Evolutionary conservation across 768 basidiomycete genomes (phyloP).

Genomic region (Rhodocollybia butyracea): DNA sequence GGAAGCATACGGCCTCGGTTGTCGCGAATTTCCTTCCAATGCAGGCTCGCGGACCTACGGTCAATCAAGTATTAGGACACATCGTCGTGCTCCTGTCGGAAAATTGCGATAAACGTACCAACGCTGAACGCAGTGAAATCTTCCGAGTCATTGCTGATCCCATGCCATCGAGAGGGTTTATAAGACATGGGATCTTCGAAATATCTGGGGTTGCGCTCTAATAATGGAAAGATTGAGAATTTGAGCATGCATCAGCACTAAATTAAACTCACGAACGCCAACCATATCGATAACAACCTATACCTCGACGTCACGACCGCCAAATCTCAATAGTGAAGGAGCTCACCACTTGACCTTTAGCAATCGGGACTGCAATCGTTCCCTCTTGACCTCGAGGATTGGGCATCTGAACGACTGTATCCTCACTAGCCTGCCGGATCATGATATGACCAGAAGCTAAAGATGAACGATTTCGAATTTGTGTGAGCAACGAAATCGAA

Average conservation of each 20-base stretch:
- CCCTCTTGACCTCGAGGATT: constrained; percentile 40
- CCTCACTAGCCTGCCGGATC: constrained; percentile 41
- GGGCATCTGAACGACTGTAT: constrained; percentile 38
- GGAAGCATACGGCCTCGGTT: constrained; percentile 49
- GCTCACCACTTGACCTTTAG: constrained; percentile 35
- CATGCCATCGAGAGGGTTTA: constrained; percentile 51
- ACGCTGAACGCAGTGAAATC: constrained; percentile 46
- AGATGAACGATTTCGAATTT: neutral
- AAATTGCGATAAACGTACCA: constrained; percentile 20
- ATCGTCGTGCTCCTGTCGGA: neutral
- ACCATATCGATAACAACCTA: constrained; percentile 45
- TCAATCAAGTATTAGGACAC: neutral
- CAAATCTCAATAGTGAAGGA: neutral
- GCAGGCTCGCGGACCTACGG: constrained; percentile 47
- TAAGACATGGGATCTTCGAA: constrained; percentile 45
- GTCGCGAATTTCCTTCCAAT: constrained; percentile 55
- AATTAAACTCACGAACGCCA: constrained; percentile 40
- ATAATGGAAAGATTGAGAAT: neutral
- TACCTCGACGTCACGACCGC: neutral
- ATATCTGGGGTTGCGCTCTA: constrained; percentile 50
- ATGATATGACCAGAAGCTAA: constrained; percentile 37
- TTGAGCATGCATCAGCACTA: neutral
- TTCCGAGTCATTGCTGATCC: constrained; percentile 35
- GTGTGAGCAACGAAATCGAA: neutral
- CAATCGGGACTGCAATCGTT: constrained; percentile 29